These are phyloP conservation scores for Pyricularia pennisetigena DNA, from an alignment of 2,329 filamentous ascomycete genomes.

Conservation along the genomic window DNA sequence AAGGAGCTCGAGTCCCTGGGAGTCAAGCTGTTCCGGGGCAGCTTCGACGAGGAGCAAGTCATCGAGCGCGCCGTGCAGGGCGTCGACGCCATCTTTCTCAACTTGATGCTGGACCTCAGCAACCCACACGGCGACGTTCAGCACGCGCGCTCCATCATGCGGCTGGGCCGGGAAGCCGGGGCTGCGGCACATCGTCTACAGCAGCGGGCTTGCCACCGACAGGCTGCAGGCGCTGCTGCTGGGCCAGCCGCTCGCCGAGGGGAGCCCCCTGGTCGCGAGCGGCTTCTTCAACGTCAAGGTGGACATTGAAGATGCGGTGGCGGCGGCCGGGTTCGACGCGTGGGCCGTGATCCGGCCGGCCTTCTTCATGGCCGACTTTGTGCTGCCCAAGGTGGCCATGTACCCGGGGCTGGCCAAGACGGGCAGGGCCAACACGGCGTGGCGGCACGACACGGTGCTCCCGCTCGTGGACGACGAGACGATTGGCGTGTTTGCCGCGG, in stretches of 20 bases:
- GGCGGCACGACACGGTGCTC: neutral
- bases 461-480: neutral
- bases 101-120: neutral
- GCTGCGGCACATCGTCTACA: neutral
- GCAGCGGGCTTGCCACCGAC: neutral
- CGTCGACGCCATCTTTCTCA: neutral
- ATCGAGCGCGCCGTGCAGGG: neutral
- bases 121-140: neutral
- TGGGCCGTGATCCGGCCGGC: neutral
- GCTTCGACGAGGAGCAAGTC: neutral
- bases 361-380: neutral
- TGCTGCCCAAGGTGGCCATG: neutral
- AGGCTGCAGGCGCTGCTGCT: neutral
- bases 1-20: neutral
- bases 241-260: too few relatives aligned
- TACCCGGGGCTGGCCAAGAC: neutral
- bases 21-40: neutral
- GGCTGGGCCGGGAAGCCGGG: neutral
- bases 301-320: neutral
- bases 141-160: neutral
- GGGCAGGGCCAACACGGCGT: neutral
- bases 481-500: neutral
- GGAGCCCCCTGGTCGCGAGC: neutral
- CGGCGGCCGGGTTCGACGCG: neutral
- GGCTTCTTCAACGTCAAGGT: neutral